These are phyloP conservation scores for Eucalyptus coolabah DNA, from an alignment of 345 rosid species.

Conservation along the genomic window DNA sequence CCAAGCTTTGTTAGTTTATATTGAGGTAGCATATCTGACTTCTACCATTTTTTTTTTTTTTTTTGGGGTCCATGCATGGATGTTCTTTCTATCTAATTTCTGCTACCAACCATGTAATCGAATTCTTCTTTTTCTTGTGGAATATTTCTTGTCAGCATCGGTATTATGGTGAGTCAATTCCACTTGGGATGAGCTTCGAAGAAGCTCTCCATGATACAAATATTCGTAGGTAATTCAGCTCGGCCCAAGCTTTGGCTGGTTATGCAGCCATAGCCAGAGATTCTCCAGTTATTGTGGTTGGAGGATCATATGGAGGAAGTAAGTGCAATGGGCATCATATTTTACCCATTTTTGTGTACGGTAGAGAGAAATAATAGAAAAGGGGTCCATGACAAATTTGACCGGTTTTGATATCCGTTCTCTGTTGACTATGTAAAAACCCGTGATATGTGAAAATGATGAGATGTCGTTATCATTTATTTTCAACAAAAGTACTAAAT, in stretches of 20 bases:
- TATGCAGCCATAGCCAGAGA: neutral
- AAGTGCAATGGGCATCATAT: neutral
- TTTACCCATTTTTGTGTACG: no score
- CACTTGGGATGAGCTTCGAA: neutral
- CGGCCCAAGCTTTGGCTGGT: neutral
- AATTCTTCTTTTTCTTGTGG: neutral
- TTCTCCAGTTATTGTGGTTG: neutral
- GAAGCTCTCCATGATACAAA: neutral
- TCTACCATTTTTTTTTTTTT: neutral
- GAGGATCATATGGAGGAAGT: neutral
- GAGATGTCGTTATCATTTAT: neutral
- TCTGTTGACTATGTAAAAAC: no score
- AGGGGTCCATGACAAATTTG: neutral
- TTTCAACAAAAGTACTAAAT: neutral
- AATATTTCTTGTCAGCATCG: neutral
- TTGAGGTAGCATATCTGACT: neutral
- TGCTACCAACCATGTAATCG: neutral
- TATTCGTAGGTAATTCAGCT: neutral
- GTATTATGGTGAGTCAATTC: neutral
- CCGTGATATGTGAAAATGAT: neutral
- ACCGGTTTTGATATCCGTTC: no score
- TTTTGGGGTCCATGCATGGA: neutral
- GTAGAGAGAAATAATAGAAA: no score
- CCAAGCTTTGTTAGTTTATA: neutral
- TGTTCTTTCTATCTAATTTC: neutral